Conservation (phyloP, 768 basidiomycete genomes). For the Lactifluus piperatus region DNA sequence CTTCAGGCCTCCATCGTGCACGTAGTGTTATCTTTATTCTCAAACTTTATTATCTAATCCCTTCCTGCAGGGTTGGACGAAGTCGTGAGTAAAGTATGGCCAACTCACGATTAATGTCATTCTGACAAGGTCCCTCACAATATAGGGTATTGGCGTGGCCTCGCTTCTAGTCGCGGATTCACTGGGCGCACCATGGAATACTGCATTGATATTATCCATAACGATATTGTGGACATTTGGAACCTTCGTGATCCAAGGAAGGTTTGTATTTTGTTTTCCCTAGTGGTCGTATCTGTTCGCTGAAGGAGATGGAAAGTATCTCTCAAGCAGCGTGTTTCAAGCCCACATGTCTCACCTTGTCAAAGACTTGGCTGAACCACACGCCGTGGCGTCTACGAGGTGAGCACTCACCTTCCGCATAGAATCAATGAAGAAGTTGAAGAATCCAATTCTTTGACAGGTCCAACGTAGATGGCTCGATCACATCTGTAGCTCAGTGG, state of each 20-base stretch:
- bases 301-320: background rate
- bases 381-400: background rate
- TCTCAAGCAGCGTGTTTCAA: background rate
- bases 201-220: background rate
- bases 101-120: background rate
- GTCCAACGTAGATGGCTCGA: background rate
- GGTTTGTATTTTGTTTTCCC: background rate
- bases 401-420: background rate
- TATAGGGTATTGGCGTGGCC: conserved; percentile 11
- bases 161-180: conserved; percentile 1
- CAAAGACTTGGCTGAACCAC: background rate
- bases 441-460: background rate
- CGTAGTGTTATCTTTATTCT: background rate
- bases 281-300: background rate
- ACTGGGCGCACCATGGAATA: background rate
- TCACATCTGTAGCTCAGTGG: no score
- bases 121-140: background rate
- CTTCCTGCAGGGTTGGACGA: background rate
- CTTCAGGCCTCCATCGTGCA: conserved; percentile 5
- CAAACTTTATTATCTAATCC: background rate
- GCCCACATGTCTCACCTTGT: background rate
- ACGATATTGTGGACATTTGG: conserved; percentile 1
- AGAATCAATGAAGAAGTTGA: background rate
- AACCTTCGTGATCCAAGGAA: background rate
- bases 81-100: background rate